Evolutionary conservation across 164 flowering plant species (phyloP).

Genomic region (Piper betle): DNA sequence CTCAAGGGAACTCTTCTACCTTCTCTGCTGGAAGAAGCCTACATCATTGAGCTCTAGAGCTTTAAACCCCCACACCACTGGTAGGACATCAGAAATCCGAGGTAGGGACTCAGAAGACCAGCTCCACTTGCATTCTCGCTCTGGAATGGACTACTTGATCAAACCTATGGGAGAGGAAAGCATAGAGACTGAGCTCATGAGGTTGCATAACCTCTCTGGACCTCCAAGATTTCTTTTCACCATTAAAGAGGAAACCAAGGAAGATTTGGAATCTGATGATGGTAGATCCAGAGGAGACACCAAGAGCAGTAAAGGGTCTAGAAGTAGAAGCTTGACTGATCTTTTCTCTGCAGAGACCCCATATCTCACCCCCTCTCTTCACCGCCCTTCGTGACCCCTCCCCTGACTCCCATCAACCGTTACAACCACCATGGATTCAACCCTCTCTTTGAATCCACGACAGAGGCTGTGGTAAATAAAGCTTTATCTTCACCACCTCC

Average conservation of each 20-base stretch:
- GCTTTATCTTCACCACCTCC: slow-evolving; percentile 76
- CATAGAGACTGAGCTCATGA: slow-evolving; percentile 61
- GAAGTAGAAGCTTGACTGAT: slow-evolving; percentile 52
- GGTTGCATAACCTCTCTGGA: slow-evolving; percentile 57
- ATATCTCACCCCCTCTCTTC: slow-evolving; percentile 62
- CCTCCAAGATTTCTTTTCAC: slow-evolving; percentile 81
- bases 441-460: slow-evolving; percentile 52
- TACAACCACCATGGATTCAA: slow-evolving; percentile 14
- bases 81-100: slow-evolving; percentile 15
- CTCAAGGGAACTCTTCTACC: slow-evolving; percentile 40
- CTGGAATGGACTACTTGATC: slow-evolving; percentile 25
- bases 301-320: slow-evolving; percentile 35
- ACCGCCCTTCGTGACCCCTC: slow-evolving; percentile 66
- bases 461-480: slow-evolving; percentile 33
- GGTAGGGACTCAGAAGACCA: slow-evolving; percentile 15
- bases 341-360: slow-evolving; percentile 58
- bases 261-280: slow-evolving; percentile 78
- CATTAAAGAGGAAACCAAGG: slow-evolving; percentile 72
- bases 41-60: slow-evolving; percentile 33
- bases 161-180: slow-evolving; percentile 40
- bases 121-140: slow-evolving; percentile 8
- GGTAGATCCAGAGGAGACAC: slow-evolving; percentile 30
- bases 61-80: slow-evolving; percentile 14
- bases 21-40: slow-evolving; percentile 53
- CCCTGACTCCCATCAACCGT: slow-evolving; percentile 36